Evolutionary conservation across 495 filamentous ascomycete species (phyloP), one percentile per base, ranked within the genome.

Genomic region (Aspergillus egyptiacus): DNA sequence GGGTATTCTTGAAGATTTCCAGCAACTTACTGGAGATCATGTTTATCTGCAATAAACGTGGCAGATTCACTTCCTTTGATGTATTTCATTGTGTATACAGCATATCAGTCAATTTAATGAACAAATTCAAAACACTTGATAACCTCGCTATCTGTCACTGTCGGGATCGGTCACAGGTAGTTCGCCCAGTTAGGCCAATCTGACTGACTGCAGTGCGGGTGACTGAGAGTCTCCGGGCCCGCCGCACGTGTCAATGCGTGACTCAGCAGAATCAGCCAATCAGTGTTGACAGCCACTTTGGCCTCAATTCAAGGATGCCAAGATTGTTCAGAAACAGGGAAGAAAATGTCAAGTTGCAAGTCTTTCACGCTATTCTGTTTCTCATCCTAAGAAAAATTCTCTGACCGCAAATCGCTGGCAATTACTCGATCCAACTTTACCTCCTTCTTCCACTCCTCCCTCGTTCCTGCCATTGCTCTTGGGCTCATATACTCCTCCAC

Each of bases 21-120:
- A 66, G 54, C 37, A 49, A 11, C 36, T 73, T 24, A 72, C 75
- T 49, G 73, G 72, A 9, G 79, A 82, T 27, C 37, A 55, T 49
- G 52, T 52, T 3, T 27, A 23, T 17, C 17, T 51, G 23, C 40
- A 38, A 17, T 51, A n/a, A 27, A 40, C n/a, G 1, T 7, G 5
- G 18, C 3, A 5, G 1, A 39, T 22, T 17, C 13, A 14, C 11
- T 3, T 9, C 17, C 31, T 23, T 11, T 23, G 10, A 2, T 39
- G 19, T 9, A 39, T 22, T 8, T 39, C 22, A 23, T 23, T 5
- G 4, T 35, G 33, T 5, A 4, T 15, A 5, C 9, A 17, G 33
- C 13, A 13, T 14, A 2, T 3, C n/a, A 38, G 4, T 38, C 4
- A 38, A 22, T n/a, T 9, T 27, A 27, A n/a, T n/a, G n/a, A n/a